A percentile compares a stretch with the other conserved stretches of the same genome.
Conservation (phyloP, 1,139 yeast genomes). For the Arxiozyma telluris region DNA sequence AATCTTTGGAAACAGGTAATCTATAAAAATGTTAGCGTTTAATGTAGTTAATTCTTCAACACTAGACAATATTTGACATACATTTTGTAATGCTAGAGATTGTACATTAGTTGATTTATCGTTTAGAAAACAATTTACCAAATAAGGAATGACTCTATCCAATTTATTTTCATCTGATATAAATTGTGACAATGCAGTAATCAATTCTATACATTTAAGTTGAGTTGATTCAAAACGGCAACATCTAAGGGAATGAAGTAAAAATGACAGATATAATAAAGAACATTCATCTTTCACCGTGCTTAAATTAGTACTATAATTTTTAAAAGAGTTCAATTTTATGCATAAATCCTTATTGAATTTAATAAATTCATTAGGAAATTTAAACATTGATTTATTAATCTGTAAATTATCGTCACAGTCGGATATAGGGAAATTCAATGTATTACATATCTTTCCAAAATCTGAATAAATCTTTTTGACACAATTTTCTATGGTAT, state of each 20-base stretch:
- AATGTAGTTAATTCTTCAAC: slow-evolving; percentile 67
- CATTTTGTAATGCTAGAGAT: slow-evolving; percentile 45
- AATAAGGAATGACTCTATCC: slow-evolving; percentile 76
- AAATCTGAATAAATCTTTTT: slow-evolving; percentile 50
- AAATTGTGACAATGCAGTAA: slow-evolving; percentile 67
- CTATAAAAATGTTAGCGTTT: slow-evolving; percentile 68
- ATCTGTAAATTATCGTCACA: slow-evolving; percentile 3
- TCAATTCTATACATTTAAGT: slow-evolving; percentile 64
- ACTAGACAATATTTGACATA: slow-evolving; percentile 54
- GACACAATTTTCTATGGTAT: slow-evolving; percentile 51
- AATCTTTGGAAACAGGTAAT: slow-evolving; percentile 71
- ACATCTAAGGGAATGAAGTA: slow-evolving; percentile 59
- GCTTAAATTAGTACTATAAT: background rate
- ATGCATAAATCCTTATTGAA: background rate
- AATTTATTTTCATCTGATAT: slow-evolving; percentile 75
- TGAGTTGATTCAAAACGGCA: slow-evolving; percentile 55
- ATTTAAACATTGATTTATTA: background rate
- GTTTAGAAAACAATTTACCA: slow-evolving; percentile 45
- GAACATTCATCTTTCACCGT: slow-evolving; percentile 28
- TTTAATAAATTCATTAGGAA: background rate
- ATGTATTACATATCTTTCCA: slow-evolving; percentile 40
- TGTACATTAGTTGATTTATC: slow-evolving; percentile 52
- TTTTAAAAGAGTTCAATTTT: slow-evolving; percentile 1
- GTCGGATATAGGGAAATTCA: slow-evolving; percentile 35
- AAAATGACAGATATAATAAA: slow-evolving; percentile 51